Base-by-base conservation (phyloP, 306 rosid species). In the Betula pendula region DNA sequence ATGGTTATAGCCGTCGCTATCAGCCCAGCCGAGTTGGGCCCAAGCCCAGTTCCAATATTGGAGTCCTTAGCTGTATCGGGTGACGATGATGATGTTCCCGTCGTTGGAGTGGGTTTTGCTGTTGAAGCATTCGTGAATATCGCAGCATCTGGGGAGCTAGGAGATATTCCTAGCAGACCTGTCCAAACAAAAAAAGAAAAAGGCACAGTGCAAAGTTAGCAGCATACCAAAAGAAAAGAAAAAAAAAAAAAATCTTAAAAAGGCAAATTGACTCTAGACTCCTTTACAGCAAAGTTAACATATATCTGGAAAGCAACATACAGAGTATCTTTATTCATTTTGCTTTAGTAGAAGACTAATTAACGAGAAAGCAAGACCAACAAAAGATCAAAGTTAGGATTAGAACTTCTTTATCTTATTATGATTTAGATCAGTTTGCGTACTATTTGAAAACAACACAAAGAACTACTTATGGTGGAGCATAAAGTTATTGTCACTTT, bases 131-230 rank as follows among this genome's bases (percentile, higher is more conserved):
- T 90, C 77, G 82, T 82, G 79, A 95, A 95, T 20, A 92, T 87
- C 3, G 97, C 93, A 10, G 97, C 98, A 13, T 87, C 98, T 0
- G 97, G 84, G 22, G 97, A 92, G 75, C 22, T 81, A 2, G 97
- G 84, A 29, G 97, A 11, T 66, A 95, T 76, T 11, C 90, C 93
- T 11, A 95, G 74, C 72, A 92, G 91, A 75, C 75, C 99, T 95
- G 88, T 60, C 4, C 66, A 80, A 10, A 47, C 8, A 50, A 73
- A 33, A 60, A 80, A 10, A 47, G 6, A 50, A 73, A 33, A 60
- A 15, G 38, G 5, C 8, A 65, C 78, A 19, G 24, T 45, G 33
- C 62, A 62, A 45, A 4, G 56, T 40, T 15, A 56, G n/a, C 17
- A 56, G 33, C 27, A 73, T 17, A 55, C 48, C 13, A 44, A 44